These are phyloP conservation scores for Ogataea allantospora DNA, from an alignment of 805 yeast species.

Conservation along the genomic window DNA sequence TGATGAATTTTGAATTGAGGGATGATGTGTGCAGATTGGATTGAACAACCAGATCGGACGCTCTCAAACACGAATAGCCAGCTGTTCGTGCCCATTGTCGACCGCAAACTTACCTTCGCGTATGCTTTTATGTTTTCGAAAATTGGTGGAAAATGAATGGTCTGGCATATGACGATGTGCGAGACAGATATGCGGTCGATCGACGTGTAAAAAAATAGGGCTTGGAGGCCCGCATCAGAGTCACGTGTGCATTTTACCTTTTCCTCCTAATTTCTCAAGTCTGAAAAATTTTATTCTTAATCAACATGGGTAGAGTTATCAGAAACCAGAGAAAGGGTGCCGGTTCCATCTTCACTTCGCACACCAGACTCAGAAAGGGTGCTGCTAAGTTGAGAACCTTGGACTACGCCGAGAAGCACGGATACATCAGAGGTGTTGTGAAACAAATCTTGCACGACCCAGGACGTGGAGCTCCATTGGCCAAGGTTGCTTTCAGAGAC, in stretches of 20 bases:
- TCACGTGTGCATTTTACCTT: not conserved
- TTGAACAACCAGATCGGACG: no score
- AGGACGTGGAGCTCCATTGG: slow-evolving; percentile 99
- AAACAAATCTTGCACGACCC: slow-evolving; percentile 99
- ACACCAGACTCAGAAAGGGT: slow-evolving; percentile 99
- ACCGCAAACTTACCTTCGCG: slow-evolving; percentile 5
- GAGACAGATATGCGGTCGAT: slow-evolving; percentile 6
- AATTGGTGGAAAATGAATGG: slow-evolving; percentile 13
- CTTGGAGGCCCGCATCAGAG: not conserved
- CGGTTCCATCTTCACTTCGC: slow-evolving; percentile 99
- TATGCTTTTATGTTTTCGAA: slow-evolving; percentile 2
- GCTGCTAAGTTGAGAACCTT: slow-evolving; percentile 99
- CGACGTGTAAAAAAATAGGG: slow-evolving; percentile 1
- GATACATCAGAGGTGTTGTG: slow-evolving; percentile 99
- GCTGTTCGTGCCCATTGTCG: not conserved
- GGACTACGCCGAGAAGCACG: slow-evolving; percentile 99
- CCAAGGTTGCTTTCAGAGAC: slow-evolving; percentile 98
- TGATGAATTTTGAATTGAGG: no score
- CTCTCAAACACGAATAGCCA: not conserved
- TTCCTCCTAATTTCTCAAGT: slow-evolving; percentile 1
- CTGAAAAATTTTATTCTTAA: slow-evolving; percentile 17
- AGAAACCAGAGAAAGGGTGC: slow-evolving; percentile 99
- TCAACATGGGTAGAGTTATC: slow-evolving; percentile 85
- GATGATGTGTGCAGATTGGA: no score
- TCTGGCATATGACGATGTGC: slow-evolving; percentile 9